Percentiles rank a stretch among this genome's conserved stretches.
phyloP scores from a whole-genome alignment of 2,329 filamentous ascomycete genomes.

The Alternaria gansuensis region DNA sequence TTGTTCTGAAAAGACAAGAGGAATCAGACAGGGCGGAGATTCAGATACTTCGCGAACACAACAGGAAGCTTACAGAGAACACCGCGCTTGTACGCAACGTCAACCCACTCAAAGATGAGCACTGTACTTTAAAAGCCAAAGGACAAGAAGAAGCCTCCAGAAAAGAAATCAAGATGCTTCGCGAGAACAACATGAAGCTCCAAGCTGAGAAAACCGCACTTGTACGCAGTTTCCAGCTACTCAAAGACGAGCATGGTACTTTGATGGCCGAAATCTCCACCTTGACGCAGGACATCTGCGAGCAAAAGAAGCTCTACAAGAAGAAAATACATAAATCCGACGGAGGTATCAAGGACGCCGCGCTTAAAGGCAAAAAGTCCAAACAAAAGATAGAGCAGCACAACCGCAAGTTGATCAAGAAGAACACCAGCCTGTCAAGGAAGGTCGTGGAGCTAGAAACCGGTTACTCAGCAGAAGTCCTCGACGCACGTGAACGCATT shows the following conservation, averaged over 20 bases:
- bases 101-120: not conserved
- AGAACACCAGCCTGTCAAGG: not conserved
- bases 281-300: not conserved
- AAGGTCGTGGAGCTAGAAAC: not conserved
- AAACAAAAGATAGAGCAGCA: not conserved
- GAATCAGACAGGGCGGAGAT: not conserved
- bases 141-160: not conserved
- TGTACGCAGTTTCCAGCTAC: not conserved
- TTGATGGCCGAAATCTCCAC: not conserved
- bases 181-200: not conserved
- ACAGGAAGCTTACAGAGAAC: constrained; percentile 3
- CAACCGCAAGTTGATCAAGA: not conserved
- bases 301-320: not conserved
- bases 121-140: not conserved
- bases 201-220: not conserved
- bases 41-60: constrained; percentile 4
- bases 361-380: not conserved
- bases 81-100: not conserved
- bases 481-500: not conserved
- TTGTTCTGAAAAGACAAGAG: not conserved
- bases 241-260: not conserved
- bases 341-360: not conserved
- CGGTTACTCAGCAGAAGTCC: not conserved
- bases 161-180: not conserved
- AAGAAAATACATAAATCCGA: not conserved